These are phyloP conservation scores for Cystobasidiaceae sp. DNA, from an alignment of 1,284 basidiomycete genomes.

Conservation along the genomic window DNA sequence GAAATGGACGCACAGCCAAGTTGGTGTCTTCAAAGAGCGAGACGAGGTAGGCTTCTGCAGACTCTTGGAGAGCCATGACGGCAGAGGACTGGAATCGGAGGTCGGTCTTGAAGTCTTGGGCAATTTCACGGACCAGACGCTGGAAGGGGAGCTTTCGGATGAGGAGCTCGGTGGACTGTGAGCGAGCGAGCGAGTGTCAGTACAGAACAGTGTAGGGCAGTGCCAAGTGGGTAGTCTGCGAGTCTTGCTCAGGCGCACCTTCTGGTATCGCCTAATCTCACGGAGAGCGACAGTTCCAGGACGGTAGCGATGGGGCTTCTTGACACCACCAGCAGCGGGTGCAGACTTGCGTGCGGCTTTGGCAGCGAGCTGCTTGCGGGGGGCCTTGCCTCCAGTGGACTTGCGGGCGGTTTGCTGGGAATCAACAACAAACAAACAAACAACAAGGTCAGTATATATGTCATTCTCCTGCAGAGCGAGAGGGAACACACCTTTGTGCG, in stretches of 20 bases:
- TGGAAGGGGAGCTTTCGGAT: constrained; percentile 70
- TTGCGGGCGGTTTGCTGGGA: constrained; percentile 58
- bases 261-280: constrained; percentile 57
- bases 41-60: constrained; percentile 75
- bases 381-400: constrained; percentile 53
- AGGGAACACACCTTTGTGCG: constrained; percentile 9
- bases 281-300: constrained; percentile 56
- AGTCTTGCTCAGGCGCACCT: constrained; percentile 31
- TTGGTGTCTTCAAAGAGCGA: constrained; percentile 67
- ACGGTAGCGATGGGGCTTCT: constrained; percentile 59
- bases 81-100: constrained; percentile 45
- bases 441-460: not conserved
- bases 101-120: constrained; percentile 46
- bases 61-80: constrained; percentile 48
- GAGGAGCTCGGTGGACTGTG: constrained; percentile 72
- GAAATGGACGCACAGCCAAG: constrained; percentile 44
- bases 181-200: not conserved
- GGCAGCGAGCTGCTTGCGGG: constrained; percentile 55
- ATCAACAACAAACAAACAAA: constrained; percentile 8
- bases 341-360: constrained; percentile 53
- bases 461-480: not conserved
- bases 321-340: constrained; percentile 55
- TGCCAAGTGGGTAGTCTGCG: not conserved
- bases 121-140: constrained; percentile 42
- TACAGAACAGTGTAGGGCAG: not conserved